These are phyloP conservation scores for Ascochyta fabae DNA, from an alignment of 2,329 filamentous ascomycete species.

Conservation along the genomic window DNA sequence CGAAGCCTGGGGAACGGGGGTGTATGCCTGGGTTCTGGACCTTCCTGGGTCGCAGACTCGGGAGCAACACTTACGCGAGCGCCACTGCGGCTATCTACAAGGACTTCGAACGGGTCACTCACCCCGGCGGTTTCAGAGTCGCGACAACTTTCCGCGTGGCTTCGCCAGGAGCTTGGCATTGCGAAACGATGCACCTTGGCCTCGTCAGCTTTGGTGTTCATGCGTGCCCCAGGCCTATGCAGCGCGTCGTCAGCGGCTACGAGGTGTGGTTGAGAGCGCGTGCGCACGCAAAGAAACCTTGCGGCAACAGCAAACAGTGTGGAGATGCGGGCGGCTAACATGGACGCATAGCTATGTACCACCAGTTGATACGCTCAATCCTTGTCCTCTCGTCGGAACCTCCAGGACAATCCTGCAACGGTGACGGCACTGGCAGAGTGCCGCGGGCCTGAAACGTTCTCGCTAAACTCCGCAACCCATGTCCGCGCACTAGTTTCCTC, in stretches of 20 bases:
- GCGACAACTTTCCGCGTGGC: slow-evolving; percentile 17
- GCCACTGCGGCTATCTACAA: neutral
- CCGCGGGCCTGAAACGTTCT: slow-evolving; percentile 32
- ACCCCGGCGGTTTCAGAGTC: slow-evolving; percentile 27
- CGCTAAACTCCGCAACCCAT: slow-evolving; percentile 26
- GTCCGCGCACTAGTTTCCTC: slow-evolving; percentile 27
- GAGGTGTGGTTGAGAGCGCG: slow-evolving; percentile 8
- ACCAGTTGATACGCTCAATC: neutral
- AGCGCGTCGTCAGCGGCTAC: slow-evolving; percentile 19
- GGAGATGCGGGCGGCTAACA: neutral
- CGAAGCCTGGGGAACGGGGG: slow-evolving; percentile 25
- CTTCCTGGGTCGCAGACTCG: neutral
- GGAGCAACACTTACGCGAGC: neutral
- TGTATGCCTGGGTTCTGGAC: neutral
- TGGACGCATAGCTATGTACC: neutral
- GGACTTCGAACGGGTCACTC: neutral
- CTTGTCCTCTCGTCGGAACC: neutral
- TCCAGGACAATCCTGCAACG: slow-evolving; percentile 1
- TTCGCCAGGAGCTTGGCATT: slow-evolving; percentile 31
- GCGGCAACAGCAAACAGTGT: neutral
- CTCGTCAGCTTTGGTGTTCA: slow-evolving; percentile 28
- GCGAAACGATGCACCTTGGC: slow-evolving; percentile 30
- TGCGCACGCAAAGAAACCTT: neutral
- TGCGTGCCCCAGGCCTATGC: slow-evolving; percentile 16
- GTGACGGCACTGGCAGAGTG: slow-evolving; percentile 14